phyloP scores from a whole-genome alignment of 1,284 basidiomycete genomes.

The Boletellus sp. region DNA sequence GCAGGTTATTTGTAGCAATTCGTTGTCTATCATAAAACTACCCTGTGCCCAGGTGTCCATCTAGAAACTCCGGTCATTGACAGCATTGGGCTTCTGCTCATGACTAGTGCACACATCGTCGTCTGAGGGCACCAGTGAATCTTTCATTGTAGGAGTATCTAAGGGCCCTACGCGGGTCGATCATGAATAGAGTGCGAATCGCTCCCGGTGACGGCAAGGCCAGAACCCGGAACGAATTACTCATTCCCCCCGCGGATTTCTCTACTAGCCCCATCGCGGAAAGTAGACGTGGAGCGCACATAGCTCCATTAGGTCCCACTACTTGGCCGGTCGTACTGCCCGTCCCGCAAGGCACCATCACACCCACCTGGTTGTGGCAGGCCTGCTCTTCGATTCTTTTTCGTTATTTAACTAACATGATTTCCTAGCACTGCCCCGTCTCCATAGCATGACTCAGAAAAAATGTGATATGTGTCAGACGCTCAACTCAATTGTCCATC shows the following conservation, averaged over 20 bases:
- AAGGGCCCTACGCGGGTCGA: no score
- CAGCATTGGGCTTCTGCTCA: neutral
- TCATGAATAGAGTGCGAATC: no score
- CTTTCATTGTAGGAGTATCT: no score
- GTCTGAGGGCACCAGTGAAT: slow-evolving; percentile 2
- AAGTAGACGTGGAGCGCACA: neutral
- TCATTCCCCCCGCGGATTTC: neutral
- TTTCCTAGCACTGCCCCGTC: slow-evolving; percentile 16
- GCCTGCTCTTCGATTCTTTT: neutral
- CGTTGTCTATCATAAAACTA: slow-evolving; percentile 4
- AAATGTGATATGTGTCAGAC: slow-evolving; percentile 4
- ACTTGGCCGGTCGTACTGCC: slow-evolving; percentile 1
- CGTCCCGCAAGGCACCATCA: neutral
- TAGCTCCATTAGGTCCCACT: neutral
- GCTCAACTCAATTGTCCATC: slow-evolving; percentile 5
- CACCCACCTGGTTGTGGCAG: slow-evolving; percentile 1
- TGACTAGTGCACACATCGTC: slow-evolving; percentile 6
- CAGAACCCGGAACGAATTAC: neutral
- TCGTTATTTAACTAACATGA: slow-evolving; percentile 5
- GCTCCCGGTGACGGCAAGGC: neutral
- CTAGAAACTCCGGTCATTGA: slow-evolving; percentile 2
- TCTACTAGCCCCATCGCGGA: neutral
- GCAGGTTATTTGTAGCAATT: slow-evolving; percentile 3
- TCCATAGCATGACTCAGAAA: slow-evolving; percentile 1
- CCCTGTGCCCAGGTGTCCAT: slow-evolving; percentile 17